Evolutionary conservation across 1,139 yeast genomes (phyloP), one percentile per base, ranked within the genome.

Genomic region (Hansenula lynferdii): DNA sequence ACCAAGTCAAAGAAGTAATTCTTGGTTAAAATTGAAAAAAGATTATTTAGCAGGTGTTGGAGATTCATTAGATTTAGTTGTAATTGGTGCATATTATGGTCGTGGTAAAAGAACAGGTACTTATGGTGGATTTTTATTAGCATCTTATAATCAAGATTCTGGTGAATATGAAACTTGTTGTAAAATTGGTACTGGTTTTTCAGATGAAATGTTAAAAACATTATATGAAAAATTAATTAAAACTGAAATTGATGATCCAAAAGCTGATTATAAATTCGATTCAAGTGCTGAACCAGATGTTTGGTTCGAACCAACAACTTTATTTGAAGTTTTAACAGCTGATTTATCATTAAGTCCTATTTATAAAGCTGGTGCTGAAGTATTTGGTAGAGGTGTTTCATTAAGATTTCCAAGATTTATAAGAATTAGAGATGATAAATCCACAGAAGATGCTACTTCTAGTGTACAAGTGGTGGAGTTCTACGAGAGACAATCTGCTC

Each of bases 131-230:
- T 92, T 87, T 56, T 63, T 92, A 28, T 68, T 94, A 40, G 98
- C 96, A 0, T 81, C 94, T 29, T 90, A 87, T 58, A 90, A 92
- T 55, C 78, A 79, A 38, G 96, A 90, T 45, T 75, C 87, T 0
- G 97, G 95, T 18, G 97, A 89, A 52, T 87, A 77, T 56, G 98
- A 92, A 58, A 85, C 97, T 0, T 84, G 95, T 32, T 92, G 98
- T 65, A 92, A 94, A 60, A 90, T 94, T 41, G 98, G 98, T 32
- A 94, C 99, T 1, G 99, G 99, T 0, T 92, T 92, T 58, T 78
- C 90, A 29, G 99, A 92, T 48, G 97, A 85, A 46, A 75, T 80
- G 54, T 69, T 92, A 42, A 75, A 75, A 26, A 63, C 64, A 30
- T 61, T 92, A 28, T 72, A 82, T 54, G 72, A 72, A 27, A 69